These are phyloP conservation scores for Chimonanthus praecox DNA, from an alignment of 164 flowering plant species.

Conservation along the genomic window DNA sequence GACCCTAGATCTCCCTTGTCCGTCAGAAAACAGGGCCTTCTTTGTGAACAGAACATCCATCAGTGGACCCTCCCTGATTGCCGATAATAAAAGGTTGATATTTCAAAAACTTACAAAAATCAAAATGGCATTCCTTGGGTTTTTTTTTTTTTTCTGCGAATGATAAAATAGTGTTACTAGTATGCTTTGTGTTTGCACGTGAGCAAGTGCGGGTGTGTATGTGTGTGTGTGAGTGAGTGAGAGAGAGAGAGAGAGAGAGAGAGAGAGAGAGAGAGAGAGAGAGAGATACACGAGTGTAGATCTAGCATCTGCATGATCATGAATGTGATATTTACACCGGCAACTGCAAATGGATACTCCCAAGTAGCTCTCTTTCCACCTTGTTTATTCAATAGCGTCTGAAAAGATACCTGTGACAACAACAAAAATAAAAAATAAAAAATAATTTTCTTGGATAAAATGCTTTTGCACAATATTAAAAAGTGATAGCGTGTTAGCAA, in stretches of 20 bases:
- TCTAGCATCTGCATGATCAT: slow-evolving; percentile 97
- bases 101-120: no score
- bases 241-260: neutral
- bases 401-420: slow-evolving; percentile 60
- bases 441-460: no score
- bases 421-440: neutral
- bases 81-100: no score
- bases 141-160: no score
- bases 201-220: neutral
- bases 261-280: slow-evolving; percentile 7
- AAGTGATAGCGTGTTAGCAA: no score
- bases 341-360: slow-evolving; percentile 96
- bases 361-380: slow-evolving; percentile 73
- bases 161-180: no score
- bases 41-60: no score
- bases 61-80: no score
- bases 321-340: slow-evolving; percentile 90
- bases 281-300: slow-evolving; percentile 52
- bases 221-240: neutral
- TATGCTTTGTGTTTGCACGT: neutral
- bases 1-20: no score
- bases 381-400: slow-evolving; percentile 61
- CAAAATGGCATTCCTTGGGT: no score
- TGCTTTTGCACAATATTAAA: no score
- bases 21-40: no score